These are phyloP conservation scores for Didymella pinodella DNA, from an alignment of 2,329 filamentous ascomycete genomes.

Conservation along the genomic window DNA sequence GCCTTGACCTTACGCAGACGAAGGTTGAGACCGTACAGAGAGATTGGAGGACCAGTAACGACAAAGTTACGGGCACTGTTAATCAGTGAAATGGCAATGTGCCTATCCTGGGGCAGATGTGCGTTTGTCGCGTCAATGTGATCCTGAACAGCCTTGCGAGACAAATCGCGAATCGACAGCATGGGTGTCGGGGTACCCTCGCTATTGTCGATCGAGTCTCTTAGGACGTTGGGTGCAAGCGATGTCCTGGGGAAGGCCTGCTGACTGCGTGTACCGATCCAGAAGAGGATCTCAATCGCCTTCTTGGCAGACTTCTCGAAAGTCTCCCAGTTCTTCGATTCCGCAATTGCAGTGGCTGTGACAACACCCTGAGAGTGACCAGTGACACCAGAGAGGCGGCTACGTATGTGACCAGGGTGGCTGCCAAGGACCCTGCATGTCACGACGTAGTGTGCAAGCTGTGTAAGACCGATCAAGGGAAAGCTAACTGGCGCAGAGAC, in stretches of 20 bases:
- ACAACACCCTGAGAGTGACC: conserved; percentile 98
- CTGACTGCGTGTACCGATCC: conserved; percentile 96
- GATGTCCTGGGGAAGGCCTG: conserved; percentile 97
- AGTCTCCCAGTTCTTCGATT: conserved; percentile 90
- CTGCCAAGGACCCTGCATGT: conserved; percentile 91
- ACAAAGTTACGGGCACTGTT: conserved; percentile 98
- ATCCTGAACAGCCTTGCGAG: conserved; percentile 86
- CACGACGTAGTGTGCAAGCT: conserved; percentile 93
- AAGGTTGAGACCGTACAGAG: conserved; percentile 93
- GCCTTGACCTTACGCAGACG: conserved; percentile 97
- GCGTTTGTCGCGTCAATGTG: conserved; percentile 97
- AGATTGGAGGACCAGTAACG: conserved; percentile 93
- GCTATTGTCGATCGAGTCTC: conserved; percentile 91
- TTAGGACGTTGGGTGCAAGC: conserved; percentile 85
- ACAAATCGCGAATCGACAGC: conserved; percentile 94
- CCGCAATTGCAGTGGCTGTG: conserved; percentile 88
- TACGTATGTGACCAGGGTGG: conserved; percentile 85
- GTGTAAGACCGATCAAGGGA: conserved; percentile 93
- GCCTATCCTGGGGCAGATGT: conserved; percentile 88
- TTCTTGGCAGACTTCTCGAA: conserved; percentile 82
- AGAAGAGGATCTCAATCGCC: conserved; percentile 93
- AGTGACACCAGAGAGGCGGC: conserved; percentile 85
- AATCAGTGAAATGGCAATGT: conserved; percentile 93
- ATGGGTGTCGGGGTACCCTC: conserved; percentile 97
- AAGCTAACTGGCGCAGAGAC: conserved; percentile 71